These are phyloP conservation scores for Trifolium dubium DNA, from an alignment of 306 rosid species.

Conservation along the genomic window DNA sequence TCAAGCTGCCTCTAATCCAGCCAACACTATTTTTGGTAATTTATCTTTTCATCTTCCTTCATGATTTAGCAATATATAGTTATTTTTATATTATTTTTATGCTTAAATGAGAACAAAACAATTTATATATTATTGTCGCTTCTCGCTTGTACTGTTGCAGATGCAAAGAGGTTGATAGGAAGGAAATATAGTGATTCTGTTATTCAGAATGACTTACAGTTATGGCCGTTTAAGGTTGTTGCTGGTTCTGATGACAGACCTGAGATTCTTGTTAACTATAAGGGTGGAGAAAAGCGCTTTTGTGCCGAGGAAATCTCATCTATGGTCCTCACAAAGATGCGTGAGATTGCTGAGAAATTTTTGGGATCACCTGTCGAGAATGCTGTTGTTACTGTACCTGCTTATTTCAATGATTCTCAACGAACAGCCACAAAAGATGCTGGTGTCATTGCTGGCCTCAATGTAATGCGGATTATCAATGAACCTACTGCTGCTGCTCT, in stretches of 20 bases:
- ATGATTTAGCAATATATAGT: not conserved
- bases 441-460: constrained; percentile 47
- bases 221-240: not conserved
- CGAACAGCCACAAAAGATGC: constrained; percentile 42
- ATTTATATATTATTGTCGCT: not conserved
- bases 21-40: not conserved
- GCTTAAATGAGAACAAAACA: not conserved
- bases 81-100: not conserved
- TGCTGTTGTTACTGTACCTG: constrained; percentile 62
- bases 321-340: constrained; percentile 57
- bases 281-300: constrained; percentile 48
- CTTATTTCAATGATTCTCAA: constrained; percentile 61
- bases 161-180: constrained; percentile 5
- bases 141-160: not conserved
- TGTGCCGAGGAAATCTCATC: constrained; percentile 63
- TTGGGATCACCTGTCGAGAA: constrained; percentile 38
- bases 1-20: not conserved
- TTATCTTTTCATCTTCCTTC: not conserved
- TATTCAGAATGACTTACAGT: not conserved
- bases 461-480: constrained; percentile 51
- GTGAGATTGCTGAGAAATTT: constrained; percentile 53
- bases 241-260: constrained; percentile 48
- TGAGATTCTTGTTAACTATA: constrained; percentile 49
- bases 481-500: constrained; percentile 58
- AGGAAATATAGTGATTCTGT: constrained; percentile 4